Conservation (phyloP, 306 rosid genomes). For the Cucumis melo region DNA sequence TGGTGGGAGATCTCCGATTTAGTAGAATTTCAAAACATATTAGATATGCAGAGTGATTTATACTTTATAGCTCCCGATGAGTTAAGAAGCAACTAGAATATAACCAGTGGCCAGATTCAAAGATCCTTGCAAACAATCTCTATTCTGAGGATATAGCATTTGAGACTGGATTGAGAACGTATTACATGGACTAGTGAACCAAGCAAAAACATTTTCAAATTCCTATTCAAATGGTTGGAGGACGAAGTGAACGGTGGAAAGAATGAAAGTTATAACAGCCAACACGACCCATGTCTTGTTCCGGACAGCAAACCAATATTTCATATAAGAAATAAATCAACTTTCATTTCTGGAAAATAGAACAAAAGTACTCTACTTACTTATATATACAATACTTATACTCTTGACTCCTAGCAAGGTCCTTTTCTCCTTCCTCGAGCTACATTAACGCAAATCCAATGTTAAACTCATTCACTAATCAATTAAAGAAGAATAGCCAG, state of each 20-base stretch:
- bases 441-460: slow-evolving; percentile 19
- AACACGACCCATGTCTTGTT: not conserved
- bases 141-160: not conserved
- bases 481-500: not conserved
- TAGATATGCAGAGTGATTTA: not conserved
- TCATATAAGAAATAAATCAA: not conserved
- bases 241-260: not conserved
- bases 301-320: not conserved
- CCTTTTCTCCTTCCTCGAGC: slow-evolving; percentile 98
- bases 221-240: not conserved
- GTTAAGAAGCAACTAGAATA: not conserved
- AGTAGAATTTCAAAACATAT: not conserved
- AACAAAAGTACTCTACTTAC: slow-evolving; percentile 29
- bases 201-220: not conserved
- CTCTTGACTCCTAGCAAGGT: slow-evolving; percentile 65
- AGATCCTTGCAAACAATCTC: not conserved
- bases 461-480: not conserved
- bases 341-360: slow-evolving; percentile 12
- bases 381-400: slow-evolving; percentile 73
- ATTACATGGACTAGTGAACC: not conserved
- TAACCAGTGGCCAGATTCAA: not conserved
- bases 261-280: not conserved
- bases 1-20: not conserved
- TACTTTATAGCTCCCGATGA: not conserved
- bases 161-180: not conserved